Conservation (phyloP, 164 flowering plant genomes). For the Nelumbo lutea region DNA sequence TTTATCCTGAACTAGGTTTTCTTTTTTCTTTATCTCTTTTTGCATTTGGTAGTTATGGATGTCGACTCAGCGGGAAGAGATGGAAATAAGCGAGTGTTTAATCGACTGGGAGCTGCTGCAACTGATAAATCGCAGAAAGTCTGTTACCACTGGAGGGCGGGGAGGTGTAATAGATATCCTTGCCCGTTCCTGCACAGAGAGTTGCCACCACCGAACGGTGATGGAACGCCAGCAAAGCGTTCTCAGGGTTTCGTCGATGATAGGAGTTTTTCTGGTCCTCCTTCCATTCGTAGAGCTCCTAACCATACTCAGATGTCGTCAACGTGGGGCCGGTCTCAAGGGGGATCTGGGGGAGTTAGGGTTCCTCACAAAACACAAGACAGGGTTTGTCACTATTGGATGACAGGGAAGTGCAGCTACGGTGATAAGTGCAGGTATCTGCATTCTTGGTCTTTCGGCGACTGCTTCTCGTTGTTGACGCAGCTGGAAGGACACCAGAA, state of each 20-base stretch:
- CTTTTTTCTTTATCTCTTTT: not conserved
- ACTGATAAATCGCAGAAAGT: conserved; percentile 39
- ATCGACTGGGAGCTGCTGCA: conserved; percentile 19
- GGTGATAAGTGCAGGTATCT: conserved; percentile 67
- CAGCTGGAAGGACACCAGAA: conserved; percentile 82
- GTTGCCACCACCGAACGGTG: conserved; percentile 24
- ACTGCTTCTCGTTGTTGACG: conserved; percentile 53
- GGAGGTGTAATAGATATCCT: conserved; percentile 48
- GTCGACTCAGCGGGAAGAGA: conserved; percentile 14
- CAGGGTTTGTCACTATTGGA: conserved; percentile 65
- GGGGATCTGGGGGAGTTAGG: conserved; percentile 17
- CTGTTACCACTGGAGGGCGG: conserved; percentile 68
- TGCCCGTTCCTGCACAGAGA: conserved; percentile 62
- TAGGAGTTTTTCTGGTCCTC: conserved; percentile 24
- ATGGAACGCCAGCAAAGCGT: conserved; percentile 30
- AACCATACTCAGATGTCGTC: conserved; percentile 19
- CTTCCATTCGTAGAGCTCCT: conserved; percentile 20
- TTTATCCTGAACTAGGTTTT: not conserved
- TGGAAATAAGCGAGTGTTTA: conserved; percentile 20
- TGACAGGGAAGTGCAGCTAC: conserved; percentile 56
- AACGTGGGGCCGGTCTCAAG: conserved; percentile 48
- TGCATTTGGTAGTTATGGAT: conserved; percentile 24
- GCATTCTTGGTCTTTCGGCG: conserved; percentile 77
- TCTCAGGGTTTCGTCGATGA: conserved; percentile 24
- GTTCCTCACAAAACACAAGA: conserved; percentile 31